Evolutionary conservation across 1,139 yeast genomes (phyloP), one percentile per base, ranked within the genome.

Genomic region (Scheffersomyces titani): DNA sequence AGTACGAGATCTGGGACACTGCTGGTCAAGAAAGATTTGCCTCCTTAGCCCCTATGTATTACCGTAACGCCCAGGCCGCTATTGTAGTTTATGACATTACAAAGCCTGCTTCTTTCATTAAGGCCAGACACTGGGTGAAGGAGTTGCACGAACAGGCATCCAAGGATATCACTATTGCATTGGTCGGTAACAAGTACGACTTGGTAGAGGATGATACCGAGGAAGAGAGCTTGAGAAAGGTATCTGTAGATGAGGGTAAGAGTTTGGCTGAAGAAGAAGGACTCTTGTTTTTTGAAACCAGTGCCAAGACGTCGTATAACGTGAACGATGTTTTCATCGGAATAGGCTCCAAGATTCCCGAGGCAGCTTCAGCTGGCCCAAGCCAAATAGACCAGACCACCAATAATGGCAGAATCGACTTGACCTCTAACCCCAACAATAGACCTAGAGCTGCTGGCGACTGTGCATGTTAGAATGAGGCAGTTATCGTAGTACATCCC

Each of bases 1-100:
- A 94, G 72, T 94, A 92, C 74, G 99, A 94, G 73, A 94, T 94
- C 62, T 94, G 98, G 98, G 99, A 94, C 71, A 94, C 99, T 16
- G 99, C 99, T 0, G 99, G 99, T 19, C 99, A 94, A 76, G 99
- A 94, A 73, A 79, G 99, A 61, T 94, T 94, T 78, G 98, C 98
- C 4, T 89, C 96, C 46, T 81, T 94, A 69, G 98, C 98, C 1
- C 99, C 98, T 24, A 90, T 94, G 97, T 94, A 94, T 75, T 94
- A 94, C 78, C 85, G 99, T 70, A 94, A 94, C 69, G 98, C 99
- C n/a, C 98, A 94, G 73, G 97, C 97, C 46, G 99, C 99, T 0
- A 78, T 94, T 62, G 98, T 94, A 11, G 98, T 94, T 9, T 94
- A 94, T 70, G 99, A 94, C 70, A 86, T 94, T 62, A 93, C 98